phyloP scores from a whole-genome alignment of 169 alveolate genomes.

The Ichthyophthirius multifiliis region DNA sequence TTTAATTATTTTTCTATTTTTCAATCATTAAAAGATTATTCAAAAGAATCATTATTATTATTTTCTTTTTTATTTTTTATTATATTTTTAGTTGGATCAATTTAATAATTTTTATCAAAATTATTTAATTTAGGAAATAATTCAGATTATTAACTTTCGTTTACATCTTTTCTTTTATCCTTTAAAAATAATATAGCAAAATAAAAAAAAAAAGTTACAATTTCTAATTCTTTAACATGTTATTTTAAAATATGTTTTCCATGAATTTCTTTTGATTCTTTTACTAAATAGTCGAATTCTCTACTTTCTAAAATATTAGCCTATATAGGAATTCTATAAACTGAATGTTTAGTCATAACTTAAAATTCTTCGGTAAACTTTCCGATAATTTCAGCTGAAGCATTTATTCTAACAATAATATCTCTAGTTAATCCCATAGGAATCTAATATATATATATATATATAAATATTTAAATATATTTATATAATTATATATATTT shows the following conservation, averaged over 20 bases:
- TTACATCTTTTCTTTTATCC: background rate
- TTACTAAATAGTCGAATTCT: conserved; percentile 18
- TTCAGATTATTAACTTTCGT: conserved; percentile 43
- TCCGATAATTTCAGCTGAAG: conserved; percentile 16
- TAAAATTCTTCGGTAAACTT: conserved; percentile 30
- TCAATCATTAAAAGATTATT: background rate
- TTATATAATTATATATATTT: background rate
- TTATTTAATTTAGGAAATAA: conserved; percentile 24
- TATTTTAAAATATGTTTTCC: conserved; percentile 20
- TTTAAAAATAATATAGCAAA: background rate
- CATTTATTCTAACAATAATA: conserved; percentile 6
- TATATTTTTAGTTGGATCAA: background rate
- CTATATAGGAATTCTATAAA: conserved; percentile 36
- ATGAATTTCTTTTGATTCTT: conserved; percentile 18
- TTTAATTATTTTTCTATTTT: background rate
- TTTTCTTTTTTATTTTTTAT: background rate
- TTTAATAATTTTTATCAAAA: conserved; percentile 4
- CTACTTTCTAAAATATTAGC: conserved; percentile 14
- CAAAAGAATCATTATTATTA: background rate
- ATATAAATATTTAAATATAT: background rate
- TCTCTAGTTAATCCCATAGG: conserved; percentile 42
- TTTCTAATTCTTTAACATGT: conserved; percentile 18
- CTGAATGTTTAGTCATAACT: conserved; percentile 32
- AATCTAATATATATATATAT: background rate
- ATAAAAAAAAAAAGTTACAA: background rate